These are phyloP conservation scores for Effrenium voratum DNA, from an alignment of 73 alveolate genomes.

Conservation along the genomic window DNA sequence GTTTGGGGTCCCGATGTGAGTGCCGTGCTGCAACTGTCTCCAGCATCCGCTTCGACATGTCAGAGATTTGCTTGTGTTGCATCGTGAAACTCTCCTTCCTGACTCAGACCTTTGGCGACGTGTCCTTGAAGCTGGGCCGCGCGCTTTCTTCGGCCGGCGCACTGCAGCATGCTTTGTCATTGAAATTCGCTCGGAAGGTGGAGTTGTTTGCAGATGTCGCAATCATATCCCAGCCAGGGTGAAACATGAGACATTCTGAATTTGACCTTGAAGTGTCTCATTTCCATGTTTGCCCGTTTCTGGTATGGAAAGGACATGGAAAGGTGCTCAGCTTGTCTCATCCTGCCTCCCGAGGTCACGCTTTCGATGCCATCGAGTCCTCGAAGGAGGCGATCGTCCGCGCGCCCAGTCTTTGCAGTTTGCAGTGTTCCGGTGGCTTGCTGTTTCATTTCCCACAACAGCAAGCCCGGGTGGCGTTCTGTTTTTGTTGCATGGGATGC, in stretches of 20 bases:
- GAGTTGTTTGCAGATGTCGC: no score
- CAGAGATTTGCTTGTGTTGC: neutral
- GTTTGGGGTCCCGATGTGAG: no score
- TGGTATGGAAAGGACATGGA: no score
- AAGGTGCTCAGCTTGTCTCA: no score
- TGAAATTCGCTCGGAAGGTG: neutral
- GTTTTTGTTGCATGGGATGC: neutral
- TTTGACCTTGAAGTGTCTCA: no score
- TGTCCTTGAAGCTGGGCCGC: slow-evolving; percentile 59
- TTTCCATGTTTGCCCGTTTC: no score
- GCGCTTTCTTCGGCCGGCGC: neutral
- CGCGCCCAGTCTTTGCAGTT: neutral
- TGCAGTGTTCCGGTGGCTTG: neutral
- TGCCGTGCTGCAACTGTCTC: no score
- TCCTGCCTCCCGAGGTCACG: slow-evolving; percentile 70
- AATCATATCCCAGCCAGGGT: no score
- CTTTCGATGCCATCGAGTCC: slow-evolving; percentile 85
- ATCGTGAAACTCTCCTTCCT: neutral
- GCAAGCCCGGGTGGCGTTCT: neutral
- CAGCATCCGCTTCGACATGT: no score
- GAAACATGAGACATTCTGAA: no score
- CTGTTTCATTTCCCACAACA: neutral
- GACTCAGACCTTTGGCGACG: slow-evolving; percentile 43
- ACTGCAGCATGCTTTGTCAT: neutral
- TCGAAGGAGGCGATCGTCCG: slow-evolving; percentile 73